These are phyloP conservation scores for Diplodia mutila DNA, from an alignment of 2,329 filamentous ascomycete genomes.

Conservation along the genomic window DNA sequence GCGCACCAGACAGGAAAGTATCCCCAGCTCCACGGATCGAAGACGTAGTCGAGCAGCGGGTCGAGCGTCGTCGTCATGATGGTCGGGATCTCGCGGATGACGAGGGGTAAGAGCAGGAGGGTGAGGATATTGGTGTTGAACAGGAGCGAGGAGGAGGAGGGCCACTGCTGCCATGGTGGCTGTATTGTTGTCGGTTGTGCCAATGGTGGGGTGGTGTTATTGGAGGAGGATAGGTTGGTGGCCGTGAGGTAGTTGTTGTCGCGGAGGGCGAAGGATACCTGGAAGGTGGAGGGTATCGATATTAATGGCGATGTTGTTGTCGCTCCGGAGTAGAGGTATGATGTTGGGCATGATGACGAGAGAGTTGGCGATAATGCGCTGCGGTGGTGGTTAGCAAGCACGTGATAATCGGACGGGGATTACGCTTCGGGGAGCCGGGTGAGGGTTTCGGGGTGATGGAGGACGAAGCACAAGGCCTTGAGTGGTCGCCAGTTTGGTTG, in stretches of 20 bases:
- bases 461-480: not conserved
- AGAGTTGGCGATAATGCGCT: not conserved
- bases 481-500: not conserved
- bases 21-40: constrained; percentile 19
- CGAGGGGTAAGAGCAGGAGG: constrained; percentile 5
- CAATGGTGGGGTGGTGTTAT: not conserved
- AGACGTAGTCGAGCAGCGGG: constrained; percentile 19
- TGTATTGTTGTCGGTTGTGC: not conserved
- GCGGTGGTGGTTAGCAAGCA: not conserved
- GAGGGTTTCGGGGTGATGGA: not conserved
- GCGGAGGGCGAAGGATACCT: not conserved
- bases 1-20: constrained; percentile 24
- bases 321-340: not conserved
- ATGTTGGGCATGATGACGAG: not conserved
- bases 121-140: constrained; percentile 15
- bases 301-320: not conserved
- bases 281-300: not conserved
- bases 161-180: not conserved
- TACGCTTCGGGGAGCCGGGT: not conserved
- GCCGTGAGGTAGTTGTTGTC: not conserved
- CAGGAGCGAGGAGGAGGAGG: not conserved
- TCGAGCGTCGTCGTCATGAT: constrained; percentile 19
- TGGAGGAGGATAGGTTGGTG: not conserved
- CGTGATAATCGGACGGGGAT: not conserved
- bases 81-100: constrained; percentile 23